Percentiles rank a stretch among this genome's conserved stretches.
phyloP scores from a whole-genome alignment of 768 basidiomycete species.

The Phlebiopsis flavidoalba region DNA sequence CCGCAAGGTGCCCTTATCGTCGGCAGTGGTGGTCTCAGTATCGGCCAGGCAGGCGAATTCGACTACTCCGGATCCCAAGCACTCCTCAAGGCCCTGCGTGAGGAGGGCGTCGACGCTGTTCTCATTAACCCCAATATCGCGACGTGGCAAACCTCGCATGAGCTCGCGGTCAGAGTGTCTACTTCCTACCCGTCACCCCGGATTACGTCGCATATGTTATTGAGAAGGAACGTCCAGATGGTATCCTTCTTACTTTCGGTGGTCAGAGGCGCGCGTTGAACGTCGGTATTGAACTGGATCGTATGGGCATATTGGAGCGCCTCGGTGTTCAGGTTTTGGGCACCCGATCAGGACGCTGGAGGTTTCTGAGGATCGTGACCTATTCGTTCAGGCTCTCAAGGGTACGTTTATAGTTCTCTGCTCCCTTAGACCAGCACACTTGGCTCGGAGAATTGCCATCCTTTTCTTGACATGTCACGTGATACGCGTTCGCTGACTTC shows the following conservation, averaged over 20 bases:
- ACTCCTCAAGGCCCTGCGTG: constrained; percentile 87
- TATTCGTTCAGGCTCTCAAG: constrained; percentile 94
- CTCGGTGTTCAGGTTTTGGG: constrained; percentile 92
- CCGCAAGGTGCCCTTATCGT: constrained; percentile 96
- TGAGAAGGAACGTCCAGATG: constrained; percentile 97
- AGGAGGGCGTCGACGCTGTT: constrained; percentile 91
- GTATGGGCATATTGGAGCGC: constrained; percentile 92
- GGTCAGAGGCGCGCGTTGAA: constrained; percentile 94
- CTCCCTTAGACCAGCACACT: background rate
- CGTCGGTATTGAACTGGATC: constrained; percentile 93
- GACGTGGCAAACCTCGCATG: constrained; percentile 98
- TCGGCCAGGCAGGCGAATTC: constrained; percentile 99
- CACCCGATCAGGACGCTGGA: constrained; percentile 94
- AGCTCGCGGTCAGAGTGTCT: constrained; percentile 94
- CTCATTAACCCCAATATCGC: constrained; percentile 99
- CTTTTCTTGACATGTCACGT: constrained; percentile 6
- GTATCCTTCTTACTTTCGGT: constrained; percentile 95
- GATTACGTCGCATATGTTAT: constrained; percentile 99
- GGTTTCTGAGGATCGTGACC: constrained; percentile 93
- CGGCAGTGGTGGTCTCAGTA: constrained; percentile 92
- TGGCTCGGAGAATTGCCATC: background rate
- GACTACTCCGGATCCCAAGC: constrained; percentile 99
- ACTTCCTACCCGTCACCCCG: constrained; percentile 93
- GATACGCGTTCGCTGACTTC: constrained; percentile 7
- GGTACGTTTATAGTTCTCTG: constrained; percentile 42